These are phyloP conservation scores for Eucalyptus brandiana DNA, from an alignment of 345 rosid genomes.

Conservation along the genomic window DNA sequence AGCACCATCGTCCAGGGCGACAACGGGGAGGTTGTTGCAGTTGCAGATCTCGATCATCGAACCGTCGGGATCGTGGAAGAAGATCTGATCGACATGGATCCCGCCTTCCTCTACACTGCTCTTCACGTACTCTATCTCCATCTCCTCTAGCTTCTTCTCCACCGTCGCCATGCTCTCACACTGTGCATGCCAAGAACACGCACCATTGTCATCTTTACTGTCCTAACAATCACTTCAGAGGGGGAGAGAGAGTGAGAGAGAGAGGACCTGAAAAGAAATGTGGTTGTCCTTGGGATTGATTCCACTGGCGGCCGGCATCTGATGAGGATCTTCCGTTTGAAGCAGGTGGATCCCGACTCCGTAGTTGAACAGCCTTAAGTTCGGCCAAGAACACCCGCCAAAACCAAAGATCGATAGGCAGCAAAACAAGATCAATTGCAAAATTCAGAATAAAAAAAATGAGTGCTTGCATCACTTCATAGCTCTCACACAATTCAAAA, in stretches of 20 bases:
- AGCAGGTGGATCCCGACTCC: slow-evolving; percentile 68
- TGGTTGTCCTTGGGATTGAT: slow-evolving; percentile 67
- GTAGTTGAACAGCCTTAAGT: slow-evolving; percentile 48
- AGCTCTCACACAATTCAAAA: background rate
- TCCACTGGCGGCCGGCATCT: slow-evolving; percentile 21
- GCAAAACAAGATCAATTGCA: background rate
- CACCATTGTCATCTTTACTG: background rate
- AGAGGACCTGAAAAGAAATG: slow-evolving; percentile 71
- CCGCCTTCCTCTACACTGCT: slow-evolving; percentile 37
- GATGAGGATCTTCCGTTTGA: slow-evolving; percentile 40
- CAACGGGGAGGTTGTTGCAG: slow-evolving; percentile 37
- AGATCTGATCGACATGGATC: slow-evolving; percentile 39
- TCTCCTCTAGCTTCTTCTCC: slow-evolving; percentile 36
- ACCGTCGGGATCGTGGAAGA: slow-evolving; percentile 58
- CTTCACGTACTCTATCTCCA: slow-evolving; percentile 30
- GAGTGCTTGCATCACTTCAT: background rate
- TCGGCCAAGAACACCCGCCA: background rate
- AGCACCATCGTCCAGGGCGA: slow-evolving; percentile 19
- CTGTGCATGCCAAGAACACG: background rate
- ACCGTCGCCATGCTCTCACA: slow-evolving; percentile 36
- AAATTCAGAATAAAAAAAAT: background rate
- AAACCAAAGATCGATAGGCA: background rate
- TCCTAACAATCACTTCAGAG: background rate
- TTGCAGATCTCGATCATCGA: slow-evolving; percentile 55
- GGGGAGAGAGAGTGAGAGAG: background rate